These are phyloP conservation scores for Pseudocercospora pini-densiflorae DNA, from an alignment of 2,329 filamentous ascomycete species.

Conservation along the genomic window DNA sequence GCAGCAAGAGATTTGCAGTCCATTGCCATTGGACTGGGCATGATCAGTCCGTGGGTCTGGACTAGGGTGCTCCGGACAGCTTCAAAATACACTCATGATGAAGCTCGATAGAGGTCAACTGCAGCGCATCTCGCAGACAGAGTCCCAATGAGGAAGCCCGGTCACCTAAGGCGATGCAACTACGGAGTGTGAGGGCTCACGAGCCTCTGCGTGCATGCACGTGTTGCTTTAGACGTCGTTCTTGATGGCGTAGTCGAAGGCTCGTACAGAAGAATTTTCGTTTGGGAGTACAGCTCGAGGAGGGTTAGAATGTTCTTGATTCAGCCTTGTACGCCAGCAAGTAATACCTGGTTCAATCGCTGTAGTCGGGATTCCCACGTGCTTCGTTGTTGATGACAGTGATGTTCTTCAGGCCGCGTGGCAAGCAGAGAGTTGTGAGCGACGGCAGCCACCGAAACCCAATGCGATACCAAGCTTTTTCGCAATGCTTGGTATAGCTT, in stretches of 20 bases:
- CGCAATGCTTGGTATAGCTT: neutral
- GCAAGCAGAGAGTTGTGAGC: neutral
- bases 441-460: neutral
- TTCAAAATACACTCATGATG: neutral
- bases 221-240: neutral
- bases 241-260: neutral
- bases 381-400: neutral
- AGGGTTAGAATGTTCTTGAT: neutral
- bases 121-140: neutral
- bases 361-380: neutral
- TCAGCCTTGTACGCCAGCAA: neutral
- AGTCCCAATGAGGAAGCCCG: neutral
- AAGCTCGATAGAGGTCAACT: neutral
- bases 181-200: no score
- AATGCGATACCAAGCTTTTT: neutral
- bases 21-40: neutral
- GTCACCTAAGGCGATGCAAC: neutral
- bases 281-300: neutral
- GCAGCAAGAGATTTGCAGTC: conserved; percentile 19
- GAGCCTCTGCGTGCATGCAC: no score
- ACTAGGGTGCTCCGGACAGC: neutral
- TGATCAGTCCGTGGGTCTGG: neutral
- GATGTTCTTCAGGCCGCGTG: neutral
- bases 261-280: neutral
- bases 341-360: neutral